These are phyloP conservation scores for Hamigera avellanea DNA, from an alignment of 495 filamentous ascomycete genomes.

Conservation along the genomic window DNA sequence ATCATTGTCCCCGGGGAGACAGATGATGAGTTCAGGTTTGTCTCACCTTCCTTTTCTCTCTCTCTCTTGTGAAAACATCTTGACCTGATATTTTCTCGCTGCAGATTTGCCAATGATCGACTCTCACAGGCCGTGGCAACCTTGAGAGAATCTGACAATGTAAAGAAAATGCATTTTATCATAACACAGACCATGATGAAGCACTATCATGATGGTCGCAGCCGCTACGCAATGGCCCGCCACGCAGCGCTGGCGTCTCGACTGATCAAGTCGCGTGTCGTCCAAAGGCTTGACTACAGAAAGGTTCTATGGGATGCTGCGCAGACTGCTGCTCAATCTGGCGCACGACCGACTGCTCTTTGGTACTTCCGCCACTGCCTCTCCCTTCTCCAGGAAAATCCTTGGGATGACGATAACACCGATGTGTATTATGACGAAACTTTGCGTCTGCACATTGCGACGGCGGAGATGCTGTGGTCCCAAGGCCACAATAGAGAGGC, in stretches of 20 bases:
- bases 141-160: slow-evolving; percentile 53
- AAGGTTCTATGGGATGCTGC: slow-evolving; percentile 67
- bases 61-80: not conserved
- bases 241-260: slow-evolving; percentile 66
- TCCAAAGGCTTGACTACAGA: slow-evolving; percentile 50
- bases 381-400: slow-evolving; percentile 61
- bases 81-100: slow-evolving; percentile 9
- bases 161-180: slow-evolving; percentile 75
- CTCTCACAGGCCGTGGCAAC: slow-evolving; percentile 64
- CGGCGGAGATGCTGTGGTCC: slow-evolving; percentile 73
- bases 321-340: slow-evolving; percentile 62
- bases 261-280: slow-evolving; percentile 55
- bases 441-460: slow-evolving; percentile 55
- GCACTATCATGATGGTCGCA: slow-evolving; percentile 45
- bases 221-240: slow-evolving; percentile 56
- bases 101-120: slow-evolving; percentile 72
- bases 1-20: slow-evolving; percentile 63
- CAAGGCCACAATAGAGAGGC: slow-evolving; percentile 56
- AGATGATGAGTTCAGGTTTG: slow-evolving; percentile 57
- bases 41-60: not conserved
- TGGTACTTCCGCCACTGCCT: slow-evolving; percentile 69
- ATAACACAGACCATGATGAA: slow-evolving; percentile 70
- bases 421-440: slow-evolving; percentile 84
- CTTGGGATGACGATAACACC: slow-evolving; percentile 58
- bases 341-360: slow-evolving; percentile 64